Percentiles rank a stretch among this genome's conserved stretches.
These are phyloP conservation scores for Fusarium protoensiforme DNA, from an alignment of 2,329 filamentous ascomycete genomes.

Conservation along the genomic window DNA sequence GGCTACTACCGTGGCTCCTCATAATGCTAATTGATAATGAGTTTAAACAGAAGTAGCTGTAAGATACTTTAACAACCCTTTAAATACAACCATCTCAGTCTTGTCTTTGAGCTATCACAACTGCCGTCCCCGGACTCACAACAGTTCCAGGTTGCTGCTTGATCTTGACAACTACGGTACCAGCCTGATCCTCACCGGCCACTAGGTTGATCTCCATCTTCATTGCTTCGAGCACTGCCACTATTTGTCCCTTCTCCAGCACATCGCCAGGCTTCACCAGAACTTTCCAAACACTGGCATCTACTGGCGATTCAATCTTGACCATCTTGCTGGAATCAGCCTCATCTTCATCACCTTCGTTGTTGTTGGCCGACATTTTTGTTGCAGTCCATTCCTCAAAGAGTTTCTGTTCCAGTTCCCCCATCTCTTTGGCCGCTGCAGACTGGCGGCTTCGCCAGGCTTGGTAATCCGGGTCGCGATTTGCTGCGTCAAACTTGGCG, in stretches of 20 bases:
- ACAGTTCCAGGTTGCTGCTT: background rate
- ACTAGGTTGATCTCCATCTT: constrained; percentile 62
- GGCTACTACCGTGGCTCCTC: too few relatives aligned
- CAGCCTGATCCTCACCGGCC: constrained; percentile 7
- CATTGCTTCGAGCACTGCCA: constrained; percentile 65
- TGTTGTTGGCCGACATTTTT: background rate
- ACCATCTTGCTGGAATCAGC: background rate
- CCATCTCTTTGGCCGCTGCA: background rate
- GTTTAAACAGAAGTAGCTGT: too few relatives aligned
- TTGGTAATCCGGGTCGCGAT: background rate
- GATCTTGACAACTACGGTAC: background rate
- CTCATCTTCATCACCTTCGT: background rate
- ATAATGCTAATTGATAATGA: background rate
- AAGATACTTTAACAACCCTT: background rate
- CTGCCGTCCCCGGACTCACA: background rate
- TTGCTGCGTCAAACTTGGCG: constrained; percentile 6
- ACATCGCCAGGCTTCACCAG: constrained; percentile 56
- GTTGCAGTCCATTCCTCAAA: background rate
- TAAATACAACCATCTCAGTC: background rate
- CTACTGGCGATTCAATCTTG: background rate
- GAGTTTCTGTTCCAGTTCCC: background rate
- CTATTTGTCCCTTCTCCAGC: constrained; percentile 25
- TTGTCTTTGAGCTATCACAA: background rate
- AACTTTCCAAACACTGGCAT: constrained; percentile 57
- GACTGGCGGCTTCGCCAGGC: background rate